Evolutionary conservation across 83 land plant species (phyloP).

Genomic region (Picea abies): DNA sequence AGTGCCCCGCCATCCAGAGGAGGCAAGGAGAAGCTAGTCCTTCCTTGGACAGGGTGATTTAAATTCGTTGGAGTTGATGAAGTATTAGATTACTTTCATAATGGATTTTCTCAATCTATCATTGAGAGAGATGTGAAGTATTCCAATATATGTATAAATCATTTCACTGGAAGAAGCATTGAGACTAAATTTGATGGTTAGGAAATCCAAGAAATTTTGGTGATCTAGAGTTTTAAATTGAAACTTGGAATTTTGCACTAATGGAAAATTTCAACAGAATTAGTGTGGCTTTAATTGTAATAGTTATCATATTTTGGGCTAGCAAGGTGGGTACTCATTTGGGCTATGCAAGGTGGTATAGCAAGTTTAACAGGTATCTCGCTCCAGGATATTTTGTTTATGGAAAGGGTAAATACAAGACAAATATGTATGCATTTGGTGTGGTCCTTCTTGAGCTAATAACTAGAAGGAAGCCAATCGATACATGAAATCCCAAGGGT

Average conservation of each 20-base stretch:
- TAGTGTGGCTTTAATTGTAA: slow-evolving; percentile 5
- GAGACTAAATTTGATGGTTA: background rate
- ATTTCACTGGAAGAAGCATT: background rate
- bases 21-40: too few relatives aligned
- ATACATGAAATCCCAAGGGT: slow-evolving; percentile 62
- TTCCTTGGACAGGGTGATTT: too few relatives aligned
- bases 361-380: slow-evolving; percentile 62
- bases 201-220: background rate
- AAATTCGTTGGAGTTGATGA: too few relatives aligned
- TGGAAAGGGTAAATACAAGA: slow-evolving; percentile 81
- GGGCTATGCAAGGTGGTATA: slow-evolving; percentile 20
- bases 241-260: background rate
- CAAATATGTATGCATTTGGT: slow-evolving; percentile 94
- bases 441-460: slow-evolving; percentile 93
- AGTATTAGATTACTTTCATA: too few relatives aligned
- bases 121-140: slow-evolving; percentile 93
- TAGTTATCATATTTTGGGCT: slow-evolving; percentile 95
- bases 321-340: slow-evolving; percentile 74
- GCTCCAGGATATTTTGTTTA: slow-evolving; percentile 95
- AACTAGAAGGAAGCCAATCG: slow-evolving; percentile 80
- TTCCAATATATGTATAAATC: slow-evolving; percentile 76
- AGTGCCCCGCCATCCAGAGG: too few relatives aligned
- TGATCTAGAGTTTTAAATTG: background rate
- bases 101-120: slow-evolving; percentile 45
- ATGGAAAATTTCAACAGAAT: background rate